Percentiles rank a stretch among this genome's conserved stretches.
Conservation (phyloP, 345 rosid species). For the Pugionium cornutum region DNA sequence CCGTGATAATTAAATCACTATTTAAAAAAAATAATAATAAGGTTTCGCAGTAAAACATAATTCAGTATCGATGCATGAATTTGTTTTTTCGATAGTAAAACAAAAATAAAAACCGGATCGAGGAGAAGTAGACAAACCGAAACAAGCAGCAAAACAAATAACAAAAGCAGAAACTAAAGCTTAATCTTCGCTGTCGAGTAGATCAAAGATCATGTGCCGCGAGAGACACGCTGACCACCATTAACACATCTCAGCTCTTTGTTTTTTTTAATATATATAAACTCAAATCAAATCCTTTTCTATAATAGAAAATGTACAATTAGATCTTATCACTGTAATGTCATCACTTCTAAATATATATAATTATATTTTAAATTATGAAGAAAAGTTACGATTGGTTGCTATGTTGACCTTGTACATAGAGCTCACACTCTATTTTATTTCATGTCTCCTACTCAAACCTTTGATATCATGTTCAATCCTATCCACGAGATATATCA, state of each 20-base stretch:
- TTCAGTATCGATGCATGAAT: not conserved
- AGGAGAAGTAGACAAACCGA: conserved; percentile 5
- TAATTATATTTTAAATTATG: not conserved
- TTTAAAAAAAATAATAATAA: too few species aligned
- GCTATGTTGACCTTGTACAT: conserved; percentile 27
- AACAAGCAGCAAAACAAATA: conserved; percentile 5
- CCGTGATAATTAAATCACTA: too few species aligned
- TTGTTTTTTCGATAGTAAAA: not conserved
- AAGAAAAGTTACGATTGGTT: conserved; percentile 23
- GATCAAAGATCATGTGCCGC: conserved; percentile 39
- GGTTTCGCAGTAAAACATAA: not conserved
- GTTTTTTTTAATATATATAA: not conserved
- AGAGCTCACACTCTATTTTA: conserved; percentile 1
- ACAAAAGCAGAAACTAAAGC: not conserved
- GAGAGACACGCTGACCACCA: conserved; percentile 43
- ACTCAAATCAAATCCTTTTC: conserved; percentile 23
- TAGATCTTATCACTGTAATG: conserved; percentile 28
- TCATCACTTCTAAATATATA: conserved; percentile 6
- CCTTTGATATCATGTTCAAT: conserved; percentile 34
- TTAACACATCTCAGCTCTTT: conserved; percentile 22
- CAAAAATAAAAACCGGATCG: not conserved
- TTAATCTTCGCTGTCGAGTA: conserved; percentile 42
- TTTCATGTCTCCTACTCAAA: conserved; percentile 16
- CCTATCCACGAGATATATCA: conserved; percentile 31
- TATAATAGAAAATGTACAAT: not conserved